Evolutionary conservation across 768 basidiomycete genomes (phyloP).

Genomic region (Leccinum arenicola): DNA sequence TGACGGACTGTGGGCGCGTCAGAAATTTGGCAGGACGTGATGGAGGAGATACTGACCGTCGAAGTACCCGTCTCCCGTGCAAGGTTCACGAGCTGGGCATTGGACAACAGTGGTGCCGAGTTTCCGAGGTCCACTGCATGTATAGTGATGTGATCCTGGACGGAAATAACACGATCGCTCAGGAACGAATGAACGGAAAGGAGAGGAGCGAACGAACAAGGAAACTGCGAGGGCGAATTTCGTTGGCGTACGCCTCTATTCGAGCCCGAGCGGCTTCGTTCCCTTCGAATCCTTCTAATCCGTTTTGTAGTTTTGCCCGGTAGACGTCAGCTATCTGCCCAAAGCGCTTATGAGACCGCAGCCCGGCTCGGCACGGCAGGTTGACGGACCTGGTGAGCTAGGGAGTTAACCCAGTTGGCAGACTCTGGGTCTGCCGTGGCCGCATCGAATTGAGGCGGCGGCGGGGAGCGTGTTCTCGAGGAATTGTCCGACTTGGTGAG

Average conservation of each 20-base stretch:
- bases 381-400: conserved; percentile 71
- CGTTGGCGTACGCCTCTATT: conserved; percentile 81
- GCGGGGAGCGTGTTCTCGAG: conserved; percentile 35
- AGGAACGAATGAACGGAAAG: not conserved
- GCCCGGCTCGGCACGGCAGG: not conserved
- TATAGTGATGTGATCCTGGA: conserved; percentile 80
- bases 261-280: conserved; percentile 79
- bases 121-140: conserved; percentile 82
- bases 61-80: conserved; percentile 13
- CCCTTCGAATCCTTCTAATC: conserved; percentile 66
- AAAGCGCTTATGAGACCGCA: not conserved
- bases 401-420: conserved; percentile 86
- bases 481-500: conserved; percentile 48
- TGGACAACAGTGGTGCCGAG: conserved; percentile 73
- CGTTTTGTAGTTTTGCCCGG: conserved; percentile 72
- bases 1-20: conserved; percentile 55
- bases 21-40: conserved; percentile 8
- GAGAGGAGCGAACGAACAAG: conserved; percentile 44
- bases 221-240: conserved; percentile 64
- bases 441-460: conserved; percentile 7
- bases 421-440: conserved; percentile 52
- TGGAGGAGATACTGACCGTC: conserved; percentile 28
- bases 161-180: conserved; percentile 4
- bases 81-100: conserved; percentile 50
- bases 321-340: conserved; percentile 67